These are phyloP conservation scores for Logfia minima DNA, from an alignment of 129 eudicot species.

Conservation along the genomic window DNA sequence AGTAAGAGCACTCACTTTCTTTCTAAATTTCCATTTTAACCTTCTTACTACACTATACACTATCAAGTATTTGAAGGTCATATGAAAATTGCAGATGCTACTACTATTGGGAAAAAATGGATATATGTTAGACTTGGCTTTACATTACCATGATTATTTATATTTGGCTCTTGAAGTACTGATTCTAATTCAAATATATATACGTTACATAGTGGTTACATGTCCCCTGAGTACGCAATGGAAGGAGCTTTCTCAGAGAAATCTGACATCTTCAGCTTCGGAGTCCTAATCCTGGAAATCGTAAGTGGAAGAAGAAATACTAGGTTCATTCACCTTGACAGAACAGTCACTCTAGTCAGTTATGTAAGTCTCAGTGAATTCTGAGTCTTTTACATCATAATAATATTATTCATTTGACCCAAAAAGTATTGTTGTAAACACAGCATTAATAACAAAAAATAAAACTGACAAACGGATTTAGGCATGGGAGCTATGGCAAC, in stretches of 20 bases:
- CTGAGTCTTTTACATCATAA: not conserved
- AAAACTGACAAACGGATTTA: conserved; percentile 6
- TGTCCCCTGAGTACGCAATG: conserved; percentile 41
- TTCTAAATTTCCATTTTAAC: not conserved
- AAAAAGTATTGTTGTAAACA: not conserved
- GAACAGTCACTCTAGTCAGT: conserved; percentile 32
- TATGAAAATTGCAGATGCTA: no score
- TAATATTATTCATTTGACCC: not conserved
- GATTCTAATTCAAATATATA: conserved; percentile 4
- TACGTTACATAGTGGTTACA: conserved; percentile 20
- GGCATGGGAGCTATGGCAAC: conserved; percentile 55
- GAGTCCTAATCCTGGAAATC: conserved; percentile 31
- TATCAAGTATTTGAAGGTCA: no score
- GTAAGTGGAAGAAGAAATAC: conserved; percentile 29
- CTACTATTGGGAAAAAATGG: no score
- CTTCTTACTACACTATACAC: not conserved
- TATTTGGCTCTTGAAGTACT: not conserved
- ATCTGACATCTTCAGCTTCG: conserved; percentile 36
- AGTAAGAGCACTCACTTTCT: conserved; percentile 26
- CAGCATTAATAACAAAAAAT: not conserved
- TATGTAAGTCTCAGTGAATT: conserved; percentile 36
- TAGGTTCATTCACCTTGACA: conserved; percentile 31
- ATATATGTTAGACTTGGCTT: no score
- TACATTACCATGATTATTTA: not conserved
- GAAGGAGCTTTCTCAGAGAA: conserved; percentile 29